Evolutionary conservation across 169 alveolate species (phyloP).

Genomic region (Eimeria sp.): DNA sequence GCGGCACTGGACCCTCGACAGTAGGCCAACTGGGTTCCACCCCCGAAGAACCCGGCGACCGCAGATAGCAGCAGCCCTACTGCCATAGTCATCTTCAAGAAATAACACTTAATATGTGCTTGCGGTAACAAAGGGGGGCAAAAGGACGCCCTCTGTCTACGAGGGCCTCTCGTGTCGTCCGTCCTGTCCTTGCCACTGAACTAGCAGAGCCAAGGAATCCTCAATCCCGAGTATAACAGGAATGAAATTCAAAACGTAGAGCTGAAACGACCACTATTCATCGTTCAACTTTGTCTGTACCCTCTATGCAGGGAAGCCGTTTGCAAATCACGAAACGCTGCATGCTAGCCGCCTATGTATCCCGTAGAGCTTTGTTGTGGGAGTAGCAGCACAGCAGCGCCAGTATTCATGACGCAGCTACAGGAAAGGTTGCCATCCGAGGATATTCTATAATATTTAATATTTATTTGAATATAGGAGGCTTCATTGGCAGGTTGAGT

Average conservation of each 20-base stretch:
- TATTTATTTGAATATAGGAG: not conserved
- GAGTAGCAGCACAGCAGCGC: not conserved
- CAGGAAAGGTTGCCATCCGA: not conserved
- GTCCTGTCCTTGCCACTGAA: constrained; percentile 48
- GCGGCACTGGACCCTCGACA: not conserved
- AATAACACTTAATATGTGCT: not conserved
- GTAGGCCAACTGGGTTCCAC: not conserved
- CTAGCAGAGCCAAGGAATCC: constrained; percentile 22
- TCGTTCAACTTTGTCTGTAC: not conserved
- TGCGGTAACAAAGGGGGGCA: not conserved
- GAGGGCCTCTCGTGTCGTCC: constrained; percentile 60
- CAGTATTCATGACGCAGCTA: not conserved
- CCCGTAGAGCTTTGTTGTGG: not conserved
- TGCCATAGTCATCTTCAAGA: not conserved
- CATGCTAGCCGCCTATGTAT: constrained; percentile 48
- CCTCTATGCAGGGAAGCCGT: not conserved
- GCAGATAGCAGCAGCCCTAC: constrained; percentile 25
- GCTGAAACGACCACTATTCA: not conserved
- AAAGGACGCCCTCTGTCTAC: constrained; percentile 22
- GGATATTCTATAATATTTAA: not conserved
- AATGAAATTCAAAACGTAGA: not conserved
- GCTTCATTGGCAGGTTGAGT: not conserved
- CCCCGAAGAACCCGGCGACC: constrained; percentile 35
- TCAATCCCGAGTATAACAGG: constrained; percentile 12
- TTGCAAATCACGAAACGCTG: constrained; percentile 32